Evolutionary conservation across 208 protist species (phyloP).

Genomic region (Hexamita inflata): DNA sequence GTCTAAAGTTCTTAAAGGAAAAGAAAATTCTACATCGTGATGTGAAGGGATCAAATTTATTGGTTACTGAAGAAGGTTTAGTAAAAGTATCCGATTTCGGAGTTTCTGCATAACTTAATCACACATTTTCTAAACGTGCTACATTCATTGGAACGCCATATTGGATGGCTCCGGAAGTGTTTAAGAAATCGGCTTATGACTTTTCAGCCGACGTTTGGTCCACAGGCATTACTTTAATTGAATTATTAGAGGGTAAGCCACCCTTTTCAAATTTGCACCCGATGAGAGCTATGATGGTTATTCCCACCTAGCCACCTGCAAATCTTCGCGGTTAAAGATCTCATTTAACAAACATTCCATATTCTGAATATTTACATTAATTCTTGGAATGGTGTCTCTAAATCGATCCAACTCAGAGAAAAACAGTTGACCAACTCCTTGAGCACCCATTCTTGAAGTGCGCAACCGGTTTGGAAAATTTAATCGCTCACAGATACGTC

Average conservation of each 20-base stretch:
- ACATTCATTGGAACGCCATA: constrained; percentile 69
- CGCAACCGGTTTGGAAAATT: no score
- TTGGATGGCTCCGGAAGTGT: constrained; percentile 57
- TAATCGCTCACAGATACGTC: no score
- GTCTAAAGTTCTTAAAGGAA: constrained; percentile 63
- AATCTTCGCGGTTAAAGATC: neutral
- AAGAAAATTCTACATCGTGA: constrained; percentile 68
- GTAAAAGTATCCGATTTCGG: constrained; percentile 73
- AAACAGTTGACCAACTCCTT: neutral
- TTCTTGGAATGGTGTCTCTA: constrained; percentile 3
- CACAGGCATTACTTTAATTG: constrained; percentile 62
- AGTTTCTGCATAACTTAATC: constrained; percentile 54
- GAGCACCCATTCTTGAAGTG: constrained; percentile 9
- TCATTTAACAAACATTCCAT: neutral
- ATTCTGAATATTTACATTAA: neutral
- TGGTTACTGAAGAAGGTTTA: constrained; percentile 50
- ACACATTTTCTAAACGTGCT: constrained; percentile 57
- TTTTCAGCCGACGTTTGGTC: constrained; percentile 53
- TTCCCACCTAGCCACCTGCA: constrained; percentile 49
- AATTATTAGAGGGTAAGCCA: constrained; percentile 59
- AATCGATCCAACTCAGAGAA: neutral
- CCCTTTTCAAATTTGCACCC: constrained; percentile 58
- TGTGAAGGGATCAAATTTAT: constrained; percentile 59
- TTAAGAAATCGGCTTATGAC: neutral
- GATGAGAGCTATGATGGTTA: constrained; percentile 58